Percentiles rank a stretch among this genome's conserved stretches.
These are phyloP conservation scores for Alternaria solani DNA, from an alignment of 2,329 filamentous ascomycete species.

Conservation along the genomic window DNA sequence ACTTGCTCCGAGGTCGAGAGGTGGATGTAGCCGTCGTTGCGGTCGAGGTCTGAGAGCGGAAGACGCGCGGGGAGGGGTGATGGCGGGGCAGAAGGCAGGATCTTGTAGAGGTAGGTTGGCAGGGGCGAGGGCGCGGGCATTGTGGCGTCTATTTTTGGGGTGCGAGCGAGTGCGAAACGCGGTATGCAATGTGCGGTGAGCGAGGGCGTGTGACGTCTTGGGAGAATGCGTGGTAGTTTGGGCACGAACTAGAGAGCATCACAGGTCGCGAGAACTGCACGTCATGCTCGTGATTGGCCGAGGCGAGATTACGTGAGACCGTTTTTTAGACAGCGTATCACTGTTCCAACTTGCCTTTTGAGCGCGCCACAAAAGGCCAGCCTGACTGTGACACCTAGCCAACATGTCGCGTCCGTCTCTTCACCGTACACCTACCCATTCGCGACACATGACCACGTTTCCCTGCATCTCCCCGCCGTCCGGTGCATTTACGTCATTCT, in stretches of 20 bases:
- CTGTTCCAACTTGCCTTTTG: conserved; percentile 6
- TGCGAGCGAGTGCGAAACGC: background rate
- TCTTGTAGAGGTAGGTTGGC: conserved; percentile 64
- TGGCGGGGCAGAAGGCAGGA: conserved; percentile 62
- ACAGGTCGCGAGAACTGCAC: conserved; percentile 4
- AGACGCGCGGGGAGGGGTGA: conserved; percentile 63
- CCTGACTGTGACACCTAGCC: conserved; percentile 1
- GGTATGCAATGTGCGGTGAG: conserved; percentile 1
- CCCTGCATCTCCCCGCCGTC: background rate
- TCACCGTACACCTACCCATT: background rate
- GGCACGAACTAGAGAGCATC: conserved; percentile 3
- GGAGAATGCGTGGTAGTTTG: background rate
- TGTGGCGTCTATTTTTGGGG: conserved; percentile 3
- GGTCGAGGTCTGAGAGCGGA: conserved; percentile 67
- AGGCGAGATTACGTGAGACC: conserved; percentile 23
- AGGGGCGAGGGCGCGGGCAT: conserved; percentile 46
- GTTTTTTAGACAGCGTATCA: conserved; percentile 10
- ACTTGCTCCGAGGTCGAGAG: conserved; percentile 65
- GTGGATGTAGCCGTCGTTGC: conserved; percentile 68
- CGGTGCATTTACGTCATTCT: conserved; percentile 2
- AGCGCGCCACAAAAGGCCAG: conserved; percentile 19
- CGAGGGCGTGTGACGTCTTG: background rate
- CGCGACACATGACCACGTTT: background rate
- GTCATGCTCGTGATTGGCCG: conserved; percentile 19
- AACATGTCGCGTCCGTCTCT: background rate